Evolutionary conservation across 352 stramenopile genomes (phyloP), one percentile per base, ranked within the genome.

Genomic region (Globisporangium cylindrosporum): DNA sequence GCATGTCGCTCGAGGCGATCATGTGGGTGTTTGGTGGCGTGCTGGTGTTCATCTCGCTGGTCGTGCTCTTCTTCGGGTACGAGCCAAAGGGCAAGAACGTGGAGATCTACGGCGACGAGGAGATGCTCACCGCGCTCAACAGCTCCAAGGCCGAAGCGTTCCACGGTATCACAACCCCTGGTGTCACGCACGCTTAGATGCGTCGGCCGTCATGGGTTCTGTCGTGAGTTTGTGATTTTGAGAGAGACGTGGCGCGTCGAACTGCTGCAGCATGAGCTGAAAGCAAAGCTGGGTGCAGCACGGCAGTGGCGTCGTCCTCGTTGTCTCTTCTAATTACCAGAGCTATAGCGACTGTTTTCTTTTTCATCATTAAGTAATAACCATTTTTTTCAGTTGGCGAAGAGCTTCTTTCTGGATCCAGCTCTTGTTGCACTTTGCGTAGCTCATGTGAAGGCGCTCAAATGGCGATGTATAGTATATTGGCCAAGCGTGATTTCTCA

Each of bases 21-120:
- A 87, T 90, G 78, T 91, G 82, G 80, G 59, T 91, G 41, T 91
- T 88, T 34, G 85, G 80, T 22, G 82, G 78, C 41, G 70, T 90
- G 27, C 65, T 92, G n/a, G 67, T 90, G 54, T 68, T 90, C 14
- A 72, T 90, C n/a, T 76, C 77, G 15, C 55, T 69, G 24, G 73
- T 86, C 32, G 76, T 89, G 46, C 57, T 88, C 3, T 36, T 84
- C 43, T 90, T 92, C 58, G 84, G 84, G 60, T 91, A 88, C 65
- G 82, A 91, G 46, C 80, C 82, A n/a, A 75, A 75, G 48, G 84
- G 82, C 57, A 86, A 89, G 72, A 82, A 91, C 67, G 72, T 92
- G 29, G 84, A 92, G 61, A 43, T 80, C 22, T 83, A 81, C 38
- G 77, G 76, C 55, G 69, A 78, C 43, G 59, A 34, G 6, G 25